Conservation (phyloP, 768 basidiomycete species). For the Boletus rubescentipes region DNA sequence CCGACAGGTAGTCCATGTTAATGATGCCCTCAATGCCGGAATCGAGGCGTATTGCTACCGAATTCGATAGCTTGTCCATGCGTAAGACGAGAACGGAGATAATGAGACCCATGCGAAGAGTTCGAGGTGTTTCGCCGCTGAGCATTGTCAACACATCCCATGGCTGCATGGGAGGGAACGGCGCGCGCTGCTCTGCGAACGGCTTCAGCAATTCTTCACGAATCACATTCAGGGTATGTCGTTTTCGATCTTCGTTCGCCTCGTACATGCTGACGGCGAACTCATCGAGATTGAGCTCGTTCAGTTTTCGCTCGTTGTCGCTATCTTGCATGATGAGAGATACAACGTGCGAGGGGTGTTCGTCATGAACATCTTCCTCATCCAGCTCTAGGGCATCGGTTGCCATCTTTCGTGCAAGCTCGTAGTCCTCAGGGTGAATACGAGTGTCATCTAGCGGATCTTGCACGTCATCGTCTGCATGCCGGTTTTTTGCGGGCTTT, state of each 20-base stretch:
- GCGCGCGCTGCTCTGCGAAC: conserved; percentile 69
- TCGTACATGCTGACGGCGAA: conserved; percentile 91
- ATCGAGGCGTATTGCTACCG: conserved; percentile 75
- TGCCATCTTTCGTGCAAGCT: conserved; percentile 97
- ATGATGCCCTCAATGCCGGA: conserved; percentile 90
- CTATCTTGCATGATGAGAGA: conserved; percentile 80
- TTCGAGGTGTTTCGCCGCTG: conserved; percentile 83
- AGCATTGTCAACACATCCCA: conserved; percentile 95
- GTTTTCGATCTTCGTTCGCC: conserved; percentile 81
- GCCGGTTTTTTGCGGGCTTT: conserved; percentile 59
- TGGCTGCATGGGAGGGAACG: conserved; percentile 60
- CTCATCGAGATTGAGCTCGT: conserved; percentile 92
- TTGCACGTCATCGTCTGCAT: conserved; percentile 62
- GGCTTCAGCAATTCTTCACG: conserved; percentile 81
- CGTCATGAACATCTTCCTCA: conserved; percentile 91
- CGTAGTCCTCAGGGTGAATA: conserved; percentile 97
- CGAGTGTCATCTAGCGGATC: conserved; percentile 95
- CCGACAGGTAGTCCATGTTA: conserved; percentile 55
- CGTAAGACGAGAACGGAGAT: conserved; percentile 73
- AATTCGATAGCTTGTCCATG: conserved; percentile 38
- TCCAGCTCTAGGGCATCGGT: conserved; percentile 96
- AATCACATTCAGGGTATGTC: conserved; percentile 86
- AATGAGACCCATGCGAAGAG: conserved; percentile 76
- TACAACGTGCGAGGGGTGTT: conserved; percentile 90
- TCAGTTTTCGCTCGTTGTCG: conserved; percentile 76